Conservation (phyloP, 805 yeast genomes). For the Sugiyamaella mastotermitis region DNA sequence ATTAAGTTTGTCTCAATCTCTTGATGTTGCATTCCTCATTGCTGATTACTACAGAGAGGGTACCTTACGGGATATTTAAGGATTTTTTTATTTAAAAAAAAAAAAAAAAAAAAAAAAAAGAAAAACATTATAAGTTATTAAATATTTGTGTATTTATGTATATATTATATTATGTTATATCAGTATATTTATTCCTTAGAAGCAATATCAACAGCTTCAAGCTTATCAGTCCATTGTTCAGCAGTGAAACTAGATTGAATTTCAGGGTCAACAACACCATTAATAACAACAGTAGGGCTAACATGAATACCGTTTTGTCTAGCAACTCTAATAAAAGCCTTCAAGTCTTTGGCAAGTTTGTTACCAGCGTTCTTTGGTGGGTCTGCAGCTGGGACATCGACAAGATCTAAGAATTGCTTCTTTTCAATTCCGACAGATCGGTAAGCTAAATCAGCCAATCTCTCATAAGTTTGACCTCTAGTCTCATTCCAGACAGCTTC, state of each 20-base stretch:
- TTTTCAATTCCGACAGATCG: conserved; percentile 35
- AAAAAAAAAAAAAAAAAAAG: too few species aligned
- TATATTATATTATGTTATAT: too few species aligned
- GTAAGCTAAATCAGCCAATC: conserved; percentile 45
- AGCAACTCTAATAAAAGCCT: conserved; percentile 65
- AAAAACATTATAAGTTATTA: too few species aligned
- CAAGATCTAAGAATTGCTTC: conserved; percentile 30
- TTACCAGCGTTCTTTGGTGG: conserved; percentile 52
- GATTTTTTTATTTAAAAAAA: too few species aligned
- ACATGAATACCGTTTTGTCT: conserved; percentile 77
- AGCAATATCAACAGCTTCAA: conserved; percentile 10
- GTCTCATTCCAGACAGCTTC: conserved; percentile 47
- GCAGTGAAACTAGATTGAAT: conserved; percentile 59
- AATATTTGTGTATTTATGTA: too few species aligned
- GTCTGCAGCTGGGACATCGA: conserved; percentile 30
- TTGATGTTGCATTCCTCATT: conserved; percentile 37
- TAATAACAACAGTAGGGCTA: conserved; percentile 72
- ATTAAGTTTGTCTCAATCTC: conserved; percentile 30
- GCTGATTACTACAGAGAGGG: conserved; percentile 30
- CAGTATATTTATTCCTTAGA: conserved; percentile 6
- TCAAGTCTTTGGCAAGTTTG: conserved; percentile 53
- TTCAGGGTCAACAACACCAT: conserved; percentile 55
- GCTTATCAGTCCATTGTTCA: conserved; percentile 36
- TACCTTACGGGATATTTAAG: background rate
- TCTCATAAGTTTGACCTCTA: conserved; percentile 49